Evolutionary conservation across 768 basidiomycete species (phyloP).

Genomic region (Fibroporia radiculosa): DNA sequence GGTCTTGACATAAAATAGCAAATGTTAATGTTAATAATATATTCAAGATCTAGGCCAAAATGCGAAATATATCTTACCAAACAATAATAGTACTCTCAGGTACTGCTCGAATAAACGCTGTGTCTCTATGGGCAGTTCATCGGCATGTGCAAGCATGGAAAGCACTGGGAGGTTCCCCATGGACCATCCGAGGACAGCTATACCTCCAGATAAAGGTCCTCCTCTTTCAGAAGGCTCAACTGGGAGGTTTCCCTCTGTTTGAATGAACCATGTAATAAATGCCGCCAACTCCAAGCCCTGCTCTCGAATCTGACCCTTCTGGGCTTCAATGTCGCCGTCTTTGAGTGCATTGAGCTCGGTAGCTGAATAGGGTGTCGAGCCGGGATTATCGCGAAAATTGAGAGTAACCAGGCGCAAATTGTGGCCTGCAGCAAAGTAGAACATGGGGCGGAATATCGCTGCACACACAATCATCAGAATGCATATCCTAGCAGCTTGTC

Average conservation of each 20-base stretch:
- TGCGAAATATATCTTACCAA: slow-evolving; percentile 4
- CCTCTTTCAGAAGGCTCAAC: background rate
- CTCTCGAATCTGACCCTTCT: slow-evolving; percentile 19
- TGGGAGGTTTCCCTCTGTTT: slow-evolving; percentile 22
- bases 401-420: slow-evolving; percentile 17
- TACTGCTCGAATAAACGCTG: slow-evolving; percentile 1
- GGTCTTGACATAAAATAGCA: background rate
- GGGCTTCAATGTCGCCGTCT: slow-evolving; percentile 13
- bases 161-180: slow-evolving; percentile 5
- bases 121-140: background rate
- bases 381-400: slow-evolving; percentile 20
- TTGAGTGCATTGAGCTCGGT: slow-evolving; percentile 7
- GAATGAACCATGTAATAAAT: slow-evolving; percentile 28
- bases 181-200: slow-evolving; percentile 13
- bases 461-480: background rate
- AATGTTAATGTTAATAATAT: background rate
- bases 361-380: slow-evolving; percentile 12
- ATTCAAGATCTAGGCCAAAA: background rate
- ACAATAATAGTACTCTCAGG: slow-evolving; percentile 5
- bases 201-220: slow-evolving; percentile 4
- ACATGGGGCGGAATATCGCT: slow-evolving; percentile 4
- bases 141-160: slow-evolving; percentile 10
- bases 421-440: slow-evolving; percentile 9
- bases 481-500: too few species aligned
- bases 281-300: slow-evolving; percentile 27